Base-by-base conservation (phyloP, 768 basidiomycete species). In the Suillus clintonianus region DNA sequence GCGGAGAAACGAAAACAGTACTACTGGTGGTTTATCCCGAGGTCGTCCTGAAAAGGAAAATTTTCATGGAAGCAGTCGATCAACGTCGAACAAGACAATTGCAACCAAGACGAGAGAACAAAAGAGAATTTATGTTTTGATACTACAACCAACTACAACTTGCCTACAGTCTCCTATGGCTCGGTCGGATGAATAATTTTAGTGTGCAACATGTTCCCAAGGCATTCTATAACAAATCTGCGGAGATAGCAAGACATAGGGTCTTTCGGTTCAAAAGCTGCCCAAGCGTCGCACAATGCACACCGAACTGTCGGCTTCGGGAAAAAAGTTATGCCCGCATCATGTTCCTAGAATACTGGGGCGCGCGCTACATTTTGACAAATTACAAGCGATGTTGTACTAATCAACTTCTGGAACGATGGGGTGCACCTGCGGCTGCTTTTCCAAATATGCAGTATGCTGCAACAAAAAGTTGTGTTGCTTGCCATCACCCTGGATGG, bases 401-500 rank as follows among this genome's bases (percentile, higher is more conserved):
- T 62, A 66, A 30, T 45, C 34, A 50, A 42, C 57, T 10, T 43
- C 34, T 10, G 68, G 64, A 51, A 59, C 59, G 19, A 72, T 71
- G n/a, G 66, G 57, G 13, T 47, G n/a, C 2, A 30, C 47, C 11
- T 17, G 43, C 42, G 62, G 64, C 45, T 68, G 67, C 53, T 63
- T 74, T 8, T 74, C 74, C 24, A 71, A 30, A 53, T 71, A 67
- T 5, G 54, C 72, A 1, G 69, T 45, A 7, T 64, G 61, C 10
- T 55, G 61, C 56, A 62, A 37, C 22, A 70, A 30, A n/a, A 67
- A 66, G 6, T 0, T 61, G 54, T 72, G 69, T 2, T 68, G 61
- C 2, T 63, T 67, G 3, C 73, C 76, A 17, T 77, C 67, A 13
- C 73, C 77, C 76, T 76, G 41, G n/a, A n/a, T 32, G 36, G 9